Evolutionary conservation across 2,329 filamentous ascomycete genomes (phyloP), one percentile per base, ranked within the genome.

Genomic region (Penicillium sp.): DNA sequence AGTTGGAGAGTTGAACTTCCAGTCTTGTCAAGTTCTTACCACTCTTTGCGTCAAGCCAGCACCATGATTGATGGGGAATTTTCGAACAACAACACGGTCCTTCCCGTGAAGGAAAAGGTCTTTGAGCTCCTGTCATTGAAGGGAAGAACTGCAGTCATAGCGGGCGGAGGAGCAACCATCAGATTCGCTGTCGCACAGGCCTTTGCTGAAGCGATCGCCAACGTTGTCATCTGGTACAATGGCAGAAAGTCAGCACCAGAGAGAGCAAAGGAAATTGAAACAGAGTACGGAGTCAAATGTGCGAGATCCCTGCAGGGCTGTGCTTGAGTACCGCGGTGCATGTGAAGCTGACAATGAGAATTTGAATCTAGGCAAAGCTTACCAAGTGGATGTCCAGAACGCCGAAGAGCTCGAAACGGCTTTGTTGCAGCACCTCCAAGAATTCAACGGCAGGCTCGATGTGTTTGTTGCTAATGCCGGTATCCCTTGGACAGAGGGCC

Each of bases 381-480:
- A 43, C 20, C 50, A 52, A 43, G 21, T 52, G 14, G 35, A 52
- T 18, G 38, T 52, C 8, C 26, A 30, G 14, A 45, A 43, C 8
- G n/a, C n/a, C 24, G 28, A 38, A 11, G 23, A 35, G 8, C 50
- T 56, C 1, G 54, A 50, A 12, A 5, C 12, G n/a, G n/a, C n/a
- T n/a, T n/a, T n/a, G n/a, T n/a, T n/a, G n/a, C n/a, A n/a, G n/a
- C n/a, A n/a, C n/a, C n/a, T n/a, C n/a, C n/a, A n/a, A n/a, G 35
- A 56, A 2, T 56, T 45, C 20, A 56, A 51, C 33, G 54, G 47
- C 1, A 23, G 54, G n/a, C 54, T 56, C 5, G 54, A 56, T 28
- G 45, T 56, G 21, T 56, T 56, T n/a, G 47, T 56, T 28, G 54
- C 54, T 8, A 56, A 56, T 14, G 45, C 46, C 18, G 54, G 54